Base-by-base conservation (phyloP, 768 basidiomycete species). In the Aureoboletus auriporus region DNA sequence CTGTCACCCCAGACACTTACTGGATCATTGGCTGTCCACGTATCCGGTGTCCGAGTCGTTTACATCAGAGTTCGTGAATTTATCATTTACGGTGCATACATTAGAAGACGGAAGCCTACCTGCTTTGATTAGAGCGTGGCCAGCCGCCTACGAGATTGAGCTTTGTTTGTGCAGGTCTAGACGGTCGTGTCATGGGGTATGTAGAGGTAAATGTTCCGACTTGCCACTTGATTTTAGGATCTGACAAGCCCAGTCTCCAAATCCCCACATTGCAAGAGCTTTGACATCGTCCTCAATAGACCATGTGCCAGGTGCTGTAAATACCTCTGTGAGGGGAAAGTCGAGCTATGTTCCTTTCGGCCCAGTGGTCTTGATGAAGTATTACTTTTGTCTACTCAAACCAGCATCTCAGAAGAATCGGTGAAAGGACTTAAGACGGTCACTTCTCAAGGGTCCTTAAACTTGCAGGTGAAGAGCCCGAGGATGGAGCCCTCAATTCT, bases 251-350 rank as follows among this genome's bases (percentile, higher is more conserved):
- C 51, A 91, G 88, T 75, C 72, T 4, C 68, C 76, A 26, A 79
- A 78, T 57, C 69, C 75, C 30, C 78, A 75, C 39, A 61, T 76
- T n/a, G 64, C 78, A 14, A 84, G 82, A 13, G 89, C 89, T 14
- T 72, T 89, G 4, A 90, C 85, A 2, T 96, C 93, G 10, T 92
- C 89, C 2, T 89, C 90, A 28, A 67, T 94, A 49, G 80, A 86
- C 52, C 82, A 95, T 42, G 87, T 89, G 4, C 94, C 93, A 8
- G 91, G 83, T 12, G 78, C 86, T 0, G 76, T 75, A 48, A 76
- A 80, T 46, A 84, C 80, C 47, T 98, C 98, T 67, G 93, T 98
- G 16, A 76, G 94, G 49, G 96, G 96, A 39, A 96, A 95, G 68
- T 88, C 93, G 17, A 87, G 88, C 39, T 82, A 94, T 68, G 81